Evolutionary conservation across 306 rosid genomes (phyloP), one percentile per base, ranked within the genome.

Genomic region (Lablab purpureus): DNA sequence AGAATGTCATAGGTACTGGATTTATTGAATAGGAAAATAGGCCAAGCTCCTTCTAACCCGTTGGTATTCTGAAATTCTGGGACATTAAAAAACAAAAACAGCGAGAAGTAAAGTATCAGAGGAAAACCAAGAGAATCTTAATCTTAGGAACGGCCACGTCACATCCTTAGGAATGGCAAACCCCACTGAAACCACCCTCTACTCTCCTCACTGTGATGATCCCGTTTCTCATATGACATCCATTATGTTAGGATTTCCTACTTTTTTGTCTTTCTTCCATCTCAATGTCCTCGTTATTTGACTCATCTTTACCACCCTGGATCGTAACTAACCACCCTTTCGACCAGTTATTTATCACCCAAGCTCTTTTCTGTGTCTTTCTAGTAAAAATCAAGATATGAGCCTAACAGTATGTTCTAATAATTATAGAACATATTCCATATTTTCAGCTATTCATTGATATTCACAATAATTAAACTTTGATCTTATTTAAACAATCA

Each of bases 401-500:
- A 3, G 36, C 36, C 9, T 19, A 58, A 25, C 14, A 10, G 19
- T 19, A 49, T 74, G 34, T 15, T 60, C 14, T 41, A 67, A 60
- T 49, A 62, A 7, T 7, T 51, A 5, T n/a, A 12, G 10, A 62
- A 74, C 52, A 56, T 54, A 25, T 70, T 68, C 56, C 62, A 17
- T 40, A 50, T 71, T 50, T 46, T 76, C 37, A 18, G 25, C 43
- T 19, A 18, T 41, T 27, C 41, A 25, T 46, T 34, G 8, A 80
- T 47, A 71, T 36, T 71, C 56, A 50, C 63, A 72, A 23, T 34
- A 73, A 50, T 49, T 23, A 47, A 34, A 60, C 37, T 60, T 34
- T 69, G 36, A 56, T 47, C 71, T 49, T 23, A 5, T 34, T 72
- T 51, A 27, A 66, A 27, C n/a, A 28, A n/a, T 72, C 74, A 63